Evolutionary conservation across 1,284 basidiomycete genomes (phyloP), one percentile per base, ranked within the genome.

Genomic region (Cutaneotrichosporon sp.): DNA sequence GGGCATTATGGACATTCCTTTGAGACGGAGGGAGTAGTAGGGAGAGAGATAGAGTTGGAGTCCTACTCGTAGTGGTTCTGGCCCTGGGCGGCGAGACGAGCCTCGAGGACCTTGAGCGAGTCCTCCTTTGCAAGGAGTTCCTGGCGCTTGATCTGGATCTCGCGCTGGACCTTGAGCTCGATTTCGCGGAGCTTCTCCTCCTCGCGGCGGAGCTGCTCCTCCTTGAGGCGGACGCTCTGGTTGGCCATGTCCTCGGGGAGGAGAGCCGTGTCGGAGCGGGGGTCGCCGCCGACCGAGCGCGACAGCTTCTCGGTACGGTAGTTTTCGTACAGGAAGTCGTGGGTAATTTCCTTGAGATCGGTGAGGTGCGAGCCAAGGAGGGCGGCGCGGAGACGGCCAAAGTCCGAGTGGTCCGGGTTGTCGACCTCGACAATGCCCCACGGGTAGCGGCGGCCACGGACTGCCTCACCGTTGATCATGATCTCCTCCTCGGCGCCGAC

Each of bases 351-450:
- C 66, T 92, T 97, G 68, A 97, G 78, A 76, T 97, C 94, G 51
- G 86, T 89, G 58, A 98, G 78, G 73, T 98, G 96, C 13, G 96
- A 92, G 77, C 88, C 94, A 62, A 98, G 81, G 55, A 98, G 79
- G 46, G 94, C 93, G 60, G 86, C 86, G 65, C 94, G 81, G 54
- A 99, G 83, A 51, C 91, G 82, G 68, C 86, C 87, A 74, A 98
- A 98, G 79, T 99, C 96, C 33, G 90, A 96, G 79, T 99, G 96
- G 75, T 90, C 88, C 20, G 92, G 91, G 77, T 98, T 97, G 80
- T 98, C 96, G 53, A 98, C 92, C 75, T 98, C 93, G 57, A 90
- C 96, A 57, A 97, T 83, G 69, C 94, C 96, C 96, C 96, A 98
- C 8, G 93, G 96, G 78, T 97, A 97, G 70, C 77, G 84, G 65